Percentiles rank a stretch among this genome's conserved stretches.
Evolutionary conservation across 768 basidiomycete species (phyloP).

Genomic region (Coprinopsis marcescibilis): DNA sequence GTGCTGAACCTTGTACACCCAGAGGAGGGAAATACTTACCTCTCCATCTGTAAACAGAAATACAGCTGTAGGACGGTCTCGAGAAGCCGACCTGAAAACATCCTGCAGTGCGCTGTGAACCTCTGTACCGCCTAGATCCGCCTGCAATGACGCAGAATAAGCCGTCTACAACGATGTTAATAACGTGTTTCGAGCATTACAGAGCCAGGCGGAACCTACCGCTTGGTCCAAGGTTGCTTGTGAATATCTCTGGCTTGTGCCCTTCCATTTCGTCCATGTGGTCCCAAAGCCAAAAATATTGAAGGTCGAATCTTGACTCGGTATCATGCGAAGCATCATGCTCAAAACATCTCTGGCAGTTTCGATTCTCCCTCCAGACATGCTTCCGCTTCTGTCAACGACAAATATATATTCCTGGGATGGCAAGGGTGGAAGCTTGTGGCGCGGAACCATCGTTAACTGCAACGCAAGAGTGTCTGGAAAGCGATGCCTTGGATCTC

Average conservation of each 20-base stretch:
- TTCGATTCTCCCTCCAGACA: slow-evolving; percentile 35
- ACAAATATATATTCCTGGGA: slow-evolving; percentile 57
- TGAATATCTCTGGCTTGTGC: slow-evolving; percentile 25
- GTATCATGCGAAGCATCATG: slow-evolving; percentile 46
- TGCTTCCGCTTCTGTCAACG: slow-evolving; percentile 54
- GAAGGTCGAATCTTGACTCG: slow-evolving; percentile 35
- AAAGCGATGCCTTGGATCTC: slow-evolving; percentile 15
- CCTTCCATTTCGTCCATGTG: slow-evolving; percentile 27
- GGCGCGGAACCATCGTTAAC: slow-evolving; percentile 49
- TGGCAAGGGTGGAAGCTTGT: slow-evolving; percentile 33
- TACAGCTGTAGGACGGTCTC: slow-evolving; percentile 36
- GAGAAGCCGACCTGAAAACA: slow-evolving; percentile 30
- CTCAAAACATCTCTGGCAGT: slow-evolving; percentile 42
- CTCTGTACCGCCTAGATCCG: slow-evolving; percentile 48
- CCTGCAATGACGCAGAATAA: slow-evolving; percentile 34
- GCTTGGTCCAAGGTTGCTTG: slow-evolving; percentile 28
- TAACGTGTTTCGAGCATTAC: neutral
- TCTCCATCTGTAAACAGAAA: slow-evolving; percentile 58
- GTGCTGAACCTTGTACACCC: neutral
- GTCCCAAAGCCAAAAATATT: slow-evolving; percentile 56
- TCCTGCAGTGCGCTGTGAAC: slow-evolving; percentile 33
- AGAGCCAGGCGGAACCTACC: slow-evolving; percentile 17
- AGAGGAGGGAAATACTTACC: neutral
- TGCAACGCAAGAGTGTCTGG: slow-evolving; percentile 42
- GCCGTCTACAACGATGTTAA: slow-evolving; percentile 23